These are phyloP conservation scores for Cercospora berteroae DNA, from an alignment of 2,329 filamentous ascomycete genomes.

Conservation along the genomic window DNA sequence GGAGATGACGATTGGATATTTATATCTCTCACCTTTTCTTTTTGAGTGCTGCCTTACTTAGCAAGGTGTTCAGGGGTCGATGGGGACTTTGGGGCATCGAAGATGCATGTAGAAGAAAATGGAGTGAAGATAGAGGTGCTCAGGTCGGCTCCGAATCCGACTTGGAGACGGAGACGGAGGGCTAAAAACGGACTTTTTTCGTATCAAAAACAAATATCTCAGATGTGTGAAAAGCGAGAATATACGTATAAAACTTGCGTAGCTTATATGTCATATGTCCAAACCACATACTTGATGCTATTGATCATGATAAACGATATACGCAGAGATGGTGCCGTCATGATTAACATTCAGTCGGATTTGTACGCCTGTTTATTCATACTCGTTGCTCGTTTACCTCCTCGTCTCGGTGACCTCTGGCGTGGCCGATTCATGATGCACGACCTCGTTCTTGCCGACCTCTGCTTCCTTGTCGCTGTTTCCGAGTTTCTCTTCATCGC, in stretches of 20 bases:
- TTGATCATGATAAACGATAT: neutral
- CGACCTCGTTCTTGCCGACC: neutral
- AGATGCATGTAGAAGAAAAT: neutral
- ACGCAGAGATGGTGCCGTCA: neutral
- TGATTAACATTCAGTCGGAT: neutral
- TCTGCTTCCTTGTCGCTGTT: neutral
- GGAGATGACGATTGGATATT: neutral
- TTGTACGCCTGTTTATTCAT: neutral
- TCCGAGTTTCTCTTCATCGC: neutral
- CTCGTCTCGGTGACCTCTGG: neutral
- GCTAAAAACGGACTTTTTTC: neutral
- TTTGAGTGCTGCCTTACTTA: neutral
- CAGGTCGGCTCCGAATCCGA: neutral
- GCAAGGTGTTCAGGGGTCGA: neutral
- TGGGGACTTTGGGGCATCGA: neutral
- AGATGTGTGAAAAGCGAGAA: neutral
- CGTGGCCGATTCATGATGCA: neutral
- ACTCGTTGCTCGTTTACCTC: neutral
- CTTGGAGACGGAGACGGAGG: neutral
- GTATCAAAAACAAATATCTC: neutral
- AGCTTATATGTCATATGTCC: neutral
- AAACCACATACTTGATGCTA: neutral
- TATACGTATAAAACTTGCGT: neutral
- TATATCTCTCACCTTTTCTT: neutral
- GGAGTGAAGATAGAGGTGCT: neutral